Evolutionary conservation across 2,329 filamentous ascomycete species (phyloP).

Genomic region (Penicillium nordicum): DNA sequence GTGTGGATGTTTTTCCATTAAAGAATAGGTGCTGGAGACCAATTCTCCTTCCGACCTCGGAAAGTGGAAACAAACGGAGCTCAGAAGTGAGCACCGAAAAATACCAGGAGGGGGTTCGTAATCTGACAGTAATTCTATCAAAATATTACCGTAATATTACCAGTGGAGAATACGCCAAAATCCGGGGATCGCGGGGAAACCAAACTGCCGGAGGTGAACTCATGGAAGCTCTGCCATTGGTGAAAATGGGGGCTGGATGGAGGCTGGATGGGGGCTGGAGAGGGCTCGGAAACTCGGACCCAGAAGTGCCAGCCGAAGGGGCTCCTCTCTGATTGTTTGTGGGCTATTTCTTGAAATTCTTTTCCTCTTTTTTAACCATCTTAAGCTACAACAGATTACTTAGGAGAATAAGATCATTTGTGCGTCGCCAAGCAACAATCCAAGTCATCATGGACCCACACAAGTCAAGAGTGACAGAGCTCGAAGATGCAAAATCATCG

Average conservation of each 20-base stretch:
- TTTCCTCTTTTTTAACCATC: neutral
- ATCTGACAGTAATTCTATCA: neutral
- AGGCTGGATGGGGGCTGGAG: no score
- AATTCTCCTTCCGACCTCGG: slow-evolving; percentile 5
- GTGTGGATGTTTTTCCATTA: slow-evolving; percentile 4
- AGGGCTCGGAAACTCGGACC: neutral
- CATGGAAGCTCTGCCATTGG: neutral
- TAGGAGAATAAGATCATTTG: neutral
- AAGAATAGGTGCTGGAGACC: neutral
- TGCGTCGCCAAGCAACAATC: neutral
- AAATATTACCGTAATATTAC: neutral
- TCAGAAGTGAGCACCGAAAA: slow-evolving; percentile 11
- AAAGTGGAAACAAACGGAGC: neutral
- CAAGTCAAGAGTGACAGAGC: slow-evolving; percentile 19
- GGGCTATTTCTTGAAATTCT: neutral
- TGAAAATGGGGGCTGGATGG: no score
- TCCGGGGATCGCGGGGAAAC: slow-evolving; percentile 13
- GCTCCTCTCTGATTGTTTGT: neutral
- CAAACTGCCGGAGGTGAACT: neutral
- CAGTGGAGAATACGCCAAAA: neutral
- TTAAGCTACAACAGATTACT: neutral
- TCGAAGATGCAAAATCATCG: slow-evolving; percentile 22
- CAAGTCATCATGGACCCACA: slow-evolving; percentile 16
- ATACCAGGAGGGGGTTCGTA: neutral
- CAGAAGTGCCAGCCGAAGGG: slow-evolving; percentile 4